Base-by-base conservation (phyloP, 306 rosid genomes). In the Dryas alaskensis region DNA sequence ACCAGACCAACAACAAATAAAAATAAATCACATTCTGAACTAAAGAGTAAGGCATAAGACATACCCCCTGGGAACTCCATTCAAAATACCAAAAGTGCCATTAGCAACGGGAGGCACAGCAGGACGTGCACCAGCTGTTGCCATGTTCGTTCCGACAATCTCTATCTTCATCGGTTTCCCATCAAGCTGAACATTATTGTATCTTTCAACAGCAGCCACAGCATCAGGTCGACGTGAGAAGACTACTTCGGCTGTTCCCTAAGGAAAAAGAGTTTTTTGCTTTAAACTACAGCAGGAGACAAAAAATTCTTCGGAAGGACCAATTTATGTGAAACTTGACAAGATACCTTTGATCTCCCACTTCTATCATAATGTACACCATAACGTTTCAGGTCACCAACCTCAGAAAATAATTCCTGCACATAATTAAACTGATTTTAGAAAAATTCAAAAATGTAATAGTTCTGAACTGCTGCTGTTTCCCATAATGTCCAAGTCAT, bases 161-260 rank as follows among this genome's bases (percentile, higher is more conserved):
- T 92, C 96, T 78, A 89, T 87, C 93, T 89, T 94, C 97, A 92
- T 94, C 4, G 86, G 96, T 69, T 94, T 94, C 60, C 99, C 97
- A 54, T 92, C 99, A 45, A 92, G 92, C 79, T 90, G 96, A 69
- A 95, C 99, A 65, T 92, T 87, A 82, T 95, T 88, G 86, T 95
- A 95, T 81, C 96, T 88, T 87, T 92, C 92, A 7, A 95, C 94
- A 54, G 99, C 99, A 16, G 99, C 92, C 10, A 84, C 83, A 68
- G 92, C 99, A 88, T 95, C 97, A 40, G 76, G 70, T 75, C 92
- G 86, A 51, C 92, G 80, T 6, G 96, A 90, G 75, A 87, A 95
- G 70, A 95, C 96, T 22, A 95, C 90, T 74, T 95, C 98, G 13
- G 99, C 97, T 0, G 97, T 92, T 81, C 98, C 99, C 99, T 95